Evolutionary conservation across 208 protist species (phyloP).

Genomic region (Trypanosomatidae sp.): DNA sequence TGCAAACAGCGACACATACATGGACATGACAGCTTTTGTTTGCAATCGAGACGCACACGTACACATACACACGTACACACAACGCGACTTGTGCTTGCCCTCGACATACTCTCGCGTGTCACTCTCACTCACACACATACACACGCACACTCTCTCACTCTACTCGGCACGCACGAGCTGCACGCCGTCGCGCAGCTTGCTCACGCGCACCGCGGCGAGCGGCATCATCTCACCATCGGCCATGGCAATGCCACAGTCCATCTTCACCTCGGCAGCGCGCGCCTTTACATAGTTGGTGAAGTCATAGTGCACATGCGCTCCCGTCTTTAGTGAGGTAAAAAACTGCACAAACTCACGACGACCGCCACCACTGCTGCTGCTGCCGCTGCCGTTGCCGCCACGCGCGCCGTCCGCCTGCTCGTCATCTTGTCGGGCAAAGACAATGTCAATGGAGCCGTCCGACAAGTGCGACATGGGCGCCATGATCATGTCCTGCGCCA

Average conservation of each 20-base stretch:
- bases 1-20: too few relatives aligned
- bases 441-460: constrained; percentile 70
- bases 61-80: too few relatives aligned
- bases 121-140: too few relatives aligned
- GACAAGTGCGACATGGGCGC: constrained; percentile 56
- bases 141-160: too few relatives aligned
- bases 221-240: constrained; percentile 79
- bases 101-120: too few relatives aligned
- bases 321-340: constrained; percentile 38
- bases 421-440: constrained; percentile 22
- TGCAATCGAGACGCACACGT: too few relatives aligned
- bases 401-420: too few relatives aligned
- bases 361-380: constrained; percentile 8
- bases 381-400: constrained; percentile 9
- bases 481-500: constrained; percentile 66
- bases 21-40: too few relatives aligned
- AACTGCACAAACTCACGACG: constrained; percentile 61
- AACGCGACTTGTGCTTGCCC: too few relatives aligned
- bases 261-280: constrained; percentile 57
- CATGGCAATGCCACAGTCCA: constrained; percentile 59
- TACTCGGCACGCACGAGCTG: constrained; percentile 46
- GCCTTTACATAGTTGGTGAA: constrained; percentile 76
- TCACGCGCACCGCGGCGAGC: constrained; percentile 42
- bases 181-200: constrained; percentile 23
- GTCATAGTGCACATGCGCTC: constrained; percentile 41